Evolutionary conservation across 2,329 filamentous ascomycete genomes (phyloP), one percentile per base, ranked within the genome.

Genomic region (Furcasterigmium furcatum): DNA sequence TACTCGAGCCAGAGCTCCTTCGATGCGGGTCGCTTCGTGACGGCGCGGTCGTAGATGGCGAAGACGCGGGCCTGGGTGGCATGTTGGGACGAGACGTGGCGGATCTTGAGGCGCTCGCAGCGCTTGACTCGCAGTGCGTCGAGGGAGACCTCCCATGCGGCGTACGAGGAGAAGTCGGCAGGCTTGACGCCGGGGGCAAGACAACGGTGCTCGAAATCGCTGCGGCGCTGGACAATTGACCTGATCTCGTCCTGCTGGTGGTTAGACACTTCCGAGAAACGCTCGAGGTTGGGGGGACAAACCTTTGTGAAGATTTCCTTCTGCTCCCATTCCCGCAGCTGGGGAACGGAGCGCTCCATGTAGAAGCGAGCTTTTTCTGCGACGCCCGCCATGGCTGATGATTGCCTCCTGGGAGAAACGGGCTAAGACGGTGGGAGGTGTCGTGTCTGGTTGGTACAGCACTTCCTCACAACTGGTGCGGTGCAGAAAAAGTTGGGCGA

Each of bases 311-410:
- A 99, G 56, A 99, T 87, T 57, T 89, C 85, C 66, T 96, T 96
- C 54, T 88, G 82, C 67, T 95, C 88, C 66, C 90, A 95, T 59
- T 96, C 91, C 52, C 91, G 89, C 46, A 99, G 79, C 66, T 97
- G 91, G 14, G 91, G 90, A 36, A 96, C 88, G 3, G 88, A 87
- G 56, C 92, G 87, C 72, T 99, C 94, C 53, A 97, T 80, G 67
- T 88, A 96, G 70, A 92, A 97, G 47, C 92, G 88, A 46, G 92
- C 94, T 70, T 96, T 97, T 61, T 97, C 94, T 52, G 88, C 86
- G 47, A 94, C 85, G 35, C 83, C 86, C 2, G 91, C 81, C 90
- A 96, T 95, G 48, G 43, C 54, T 34, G 25, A 34, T 44, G 40
- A n/a, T 43, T 46, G 25, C 10, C 9, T 36, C 34, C 24, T 36